These are phyloP conservation scores for Aspergillus cristatus DNA, from an alignment of 495 filamentous ascomycete genomes.

Conservation along the genomic window DNA sequence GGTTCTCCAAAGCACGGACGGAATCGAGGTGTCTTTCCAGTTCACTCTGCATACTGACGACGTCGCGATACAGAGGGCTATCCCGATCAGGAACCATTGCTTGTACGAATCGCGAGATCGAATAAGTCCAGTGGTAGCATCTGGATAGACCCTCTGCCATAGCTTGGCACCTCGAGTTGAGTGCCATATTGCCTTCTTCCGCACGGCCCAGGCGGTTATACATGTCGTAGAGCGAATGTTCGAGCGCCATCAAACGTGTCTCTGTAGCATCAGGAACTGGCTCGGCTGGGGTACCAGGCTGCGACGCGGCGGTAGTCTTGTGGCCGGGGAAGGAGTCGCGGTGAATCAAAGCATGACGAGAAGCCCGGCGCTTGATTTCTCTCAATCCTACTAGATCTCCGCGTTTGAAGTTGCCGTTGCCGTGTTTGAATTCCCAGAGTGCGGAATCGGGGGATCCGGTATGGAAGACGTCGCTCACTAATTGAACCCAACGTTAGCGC, in stretches of 20 bases:
- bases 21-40: constrained; percentile 77
- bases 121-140: constrained; percentile 70
- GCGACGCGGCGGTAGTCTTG: constrained; percentile 58
- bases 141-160: constrained; percentile 74
- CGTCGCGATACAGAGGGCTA: constrained; percentile 50
- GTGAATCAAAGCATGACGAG: constrained; percentile 88
- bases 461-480: constrained; percentile 98
- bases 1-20: constrained; percentile 60
- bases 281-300: constrained; percentile 78
- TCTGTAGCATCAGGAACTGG: constrained; percentile 71
- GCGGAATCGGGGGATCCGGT: constrained; percentile 92
- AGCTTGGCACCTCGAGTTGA: constrained; percentile 72
- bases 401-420: constrained; percentile 93
- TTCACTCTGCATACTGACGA: constrained; percentile 70
- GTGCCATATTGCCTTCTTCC: constrained; percentile 71
- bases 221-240: constrained; percentile 77
- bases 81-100: constrained; percentile 61
- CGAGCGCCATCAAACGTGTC: constrained; percentile 62
- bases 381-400: constrained; percentile 85
- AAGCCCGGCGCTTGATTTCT: constrained; percentile 96
- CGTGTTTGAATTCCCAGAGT: constrained; percentile 98
- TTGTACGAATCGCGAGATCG: constrained; percentile 63
- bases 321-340: constrained; percentile 82
- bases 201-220: constrained; percentile 63
- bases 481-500: neutral